These are phyloP conservation scores for Brassica carinata DNA, from an alignment of 345 rosid species.

Conservation along the genomic window DNA sequence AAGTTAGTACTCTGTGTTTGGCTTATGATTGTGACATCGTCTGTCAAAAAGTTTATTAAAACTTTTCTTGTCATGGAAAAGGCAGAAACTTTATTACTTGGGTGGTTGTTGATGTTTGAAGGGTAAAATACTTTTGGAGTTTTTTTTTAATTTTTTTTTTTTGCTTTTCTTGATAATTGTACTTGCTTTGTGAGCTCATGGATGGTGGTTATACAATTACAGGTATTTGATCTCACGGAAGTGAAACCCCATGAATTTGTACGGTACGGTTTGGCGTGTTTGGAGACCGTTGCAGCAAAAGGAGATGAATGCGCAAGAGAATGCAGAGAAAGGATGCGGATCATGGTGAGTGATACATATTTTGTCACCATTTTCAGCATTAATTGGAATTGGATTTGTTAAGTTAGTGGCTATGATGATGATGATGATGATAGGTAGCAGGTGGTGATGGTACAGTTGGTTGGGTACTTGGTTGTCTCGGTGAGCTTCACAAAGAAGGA, in stretches of 20 bases:
- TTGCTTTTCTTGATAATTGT: neutral
- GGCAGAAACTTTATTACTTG: neutral
- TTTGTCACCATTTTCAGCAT: neutral
- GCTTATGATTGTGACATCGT: neutral
- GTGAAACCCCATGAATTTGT: conserved; percentile 90
- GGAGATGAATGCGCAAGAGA: conserved; percentile 89
- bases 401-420: neutral
- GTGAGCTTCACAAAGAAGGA: conserved; percentile 59
- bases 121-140: neutral
- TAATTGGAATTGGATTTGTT: neutral
- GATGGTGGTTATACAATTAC: conserved; percentile 19
- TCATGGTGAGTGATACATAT: conserved; percentile 62
- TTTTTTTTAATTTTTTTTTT: neutral
- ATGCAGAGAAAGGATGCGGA: conserved; percentile 64
- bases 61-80: neutral
- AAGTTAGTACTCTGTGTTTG: neutral
- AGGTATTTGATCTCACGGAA: conserved; percentile 85
- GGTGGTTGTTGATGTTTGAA: conserved; percentile 1
- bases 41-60: neutral
- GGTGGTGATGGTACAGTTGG: conserved; percentile 99
- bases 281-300: conserved; percentile 63
- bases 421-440: conserved; percentile 68
- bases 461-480: conserved; percentile 91
- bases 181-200: conserved; percentile 17
- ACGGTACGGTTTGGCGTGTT: conserved; percentile 64